Conservation (phyloP, 2,329 filamentous ascomycete genomes). For the Leptosphaerulina australis region DNA sequence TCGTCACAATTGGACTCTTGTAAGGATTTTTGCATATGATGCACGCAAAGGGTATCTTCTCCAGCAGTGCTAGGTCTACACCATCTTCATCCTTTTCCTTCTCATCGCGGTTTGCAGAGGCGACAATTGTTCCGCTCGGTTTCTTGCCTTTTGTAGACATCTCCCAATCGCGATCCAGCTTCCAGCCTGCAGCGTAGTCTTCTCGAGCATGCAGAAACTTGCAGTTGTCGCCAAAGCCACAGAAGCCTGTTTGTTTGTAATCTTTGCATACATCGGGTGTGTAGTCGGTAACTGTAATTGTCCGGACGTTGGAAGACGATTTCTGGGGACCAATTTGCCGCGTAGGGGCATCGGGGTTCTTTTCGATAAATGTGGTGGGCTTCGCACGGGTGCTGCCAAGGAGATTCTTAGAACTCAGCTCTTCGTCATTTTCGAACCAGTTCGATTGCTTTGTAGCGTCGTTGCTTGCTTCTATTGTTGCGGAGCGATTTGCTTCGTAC, state of each 20-base stretch:
- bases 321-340: constrained; percentile 84
- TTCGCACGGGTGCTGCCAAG: constrained; percentile 62
- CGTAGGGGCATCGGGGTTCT: constrained; percentile 74
- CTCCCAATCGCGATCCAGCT: constrained; percentile 94
- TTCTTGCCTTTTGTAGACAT: constrained; percentile 70
- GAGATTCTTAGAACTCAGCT: constrained; percentile 60
- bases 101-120: constrained; percentile 61
- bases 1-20: constrained; percentile 79
- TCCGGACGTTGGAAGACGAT: constrained; percentile 85
- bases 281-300: constrained; percentile 88
- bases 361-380: constrained; percentile 68
- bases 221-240: constrained; percentile 77
- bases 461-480: constrained; percentile 70
- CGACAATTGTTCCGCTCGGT: constrained; percentile 58
- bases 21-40: constrained; percentile 83
- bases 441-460: constrained; percentile 89
- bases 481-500: constrained; percentile 66
- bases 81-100: constrained; percentile 55
- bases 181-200: constrained; percentile 91
- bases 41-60: constrained; percentile 88
- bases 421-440: constrained; percentile 75
- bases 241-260: constrained; percentile 73
- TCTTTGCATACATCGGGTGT: constrained; percentile 95
- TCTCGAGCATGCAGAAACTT: constrained; percentile 79
- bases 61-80: constrained; percentile 73